Evolutionary conservation across 306 rosid species (phyloP).

Genomic region (Castanea sativa): DNA sequence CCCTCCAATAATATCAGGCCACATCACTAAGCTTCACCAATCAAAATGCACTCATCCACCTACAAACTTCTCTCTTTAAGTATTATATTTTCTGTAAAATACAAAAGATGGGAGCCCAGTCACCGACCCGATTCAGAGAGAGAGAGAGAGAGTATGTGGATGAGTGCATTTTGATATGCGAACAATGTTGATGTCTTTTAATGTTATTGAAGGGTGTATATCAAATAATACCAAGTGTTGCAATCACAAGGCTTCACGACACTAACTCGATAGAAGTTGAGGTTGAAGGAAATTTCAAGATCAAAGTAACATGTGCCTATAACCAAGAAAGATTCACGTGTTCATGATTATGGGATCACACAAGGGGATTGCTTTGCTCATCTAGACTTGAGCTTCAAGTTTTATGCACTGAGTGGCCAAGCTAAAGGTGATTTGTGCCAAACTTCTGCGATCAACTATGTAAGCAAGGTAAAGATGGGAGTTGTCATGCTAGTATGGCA

Average conservation of each 20-base stretch:
- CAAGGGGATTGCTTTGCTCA: constrained; percentile 35
- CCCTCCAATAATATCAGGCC: too few relatives aligned
- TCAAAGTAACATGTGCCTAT: constrained; percentile 30
- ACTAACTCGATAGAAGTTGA: constrained; percentile 21
- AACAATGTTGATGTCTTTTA: too few relatives aligned
- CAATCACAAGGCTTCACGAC: not conserved
- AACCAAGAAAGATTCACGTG: constrained; percentile 1
- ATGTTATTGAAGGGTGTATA: too few relatives aligned
- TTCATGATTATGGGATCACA: constrained; percentile 20
- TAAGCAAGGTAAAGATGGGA: constrained; percentile 38
- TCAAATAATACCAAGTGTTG: not conserved
- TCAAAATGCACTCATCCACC: too few relatives aligned
- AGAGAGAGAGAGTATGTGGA: too few relatives aligned
- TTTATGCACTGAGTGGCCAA: constrained; percentile 19
- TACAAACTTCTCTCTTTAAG: too few relatives aligned
- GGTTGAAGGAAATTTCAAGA: constrained; percentile 20
- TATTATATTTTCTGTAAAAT: too few relatives aligned
- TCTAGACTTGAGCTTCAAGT: constrained; percentile 34
- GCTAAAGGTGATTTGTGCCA: constrained; percentile 30
- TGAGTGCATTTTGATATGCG: too few relatives aligned
- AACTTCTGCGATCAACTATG: constrained; percentile 23
- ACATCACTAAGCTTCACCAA: too few relatives aligned
- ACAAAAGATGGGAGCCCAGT: too few relatives aligned
- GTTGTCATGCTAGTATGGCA: constrained; percentile 9
- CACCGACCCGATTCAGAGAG: too few relatives aligned